Evolutionary conservation across 805 yeast species (phyloP).

Genomic region (Ogataea dorogensis): DNA sequence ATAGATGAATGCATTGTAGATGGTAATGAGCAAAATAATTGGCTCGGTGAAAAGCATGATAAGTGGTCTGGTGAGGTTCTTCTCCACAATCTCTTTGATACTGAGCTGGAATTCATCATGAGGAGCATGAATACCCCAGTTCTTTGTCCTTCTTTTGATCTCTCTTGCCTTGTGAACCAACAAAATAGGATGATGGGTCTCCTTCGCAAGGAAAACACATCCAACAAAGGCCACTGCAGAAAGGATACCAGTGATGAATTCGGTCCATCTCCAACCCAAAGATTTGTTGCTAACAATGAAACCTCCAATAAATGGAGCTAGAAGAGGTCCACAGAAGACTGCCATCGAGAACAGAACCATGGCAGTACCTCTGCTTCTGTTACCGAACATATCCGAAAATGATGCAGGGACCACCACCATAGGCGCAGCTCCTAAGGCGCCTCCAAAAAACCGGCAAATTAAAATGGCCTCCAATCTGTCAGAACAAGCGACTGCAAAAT

Average conservation of each 20-base stretch:
- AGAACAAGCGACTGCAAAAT: slow-evolving; percentile 75
- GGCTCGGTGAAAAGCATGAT: slow-evolving; percentile 69
- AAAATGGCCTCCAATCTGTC: slow-evolving; percentile 74
- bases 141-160: slow-evolving; percentile 66
- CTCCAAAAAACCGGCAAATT: slow-evolving; percentile 77
- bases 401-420: slow-evolving; percentile 84
- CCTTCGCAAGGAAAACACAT: slow-evolving; percentile 49
- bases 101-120: slow-evolving; percentile 63
- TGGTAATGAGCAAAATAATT: slow-evolving; percentile 60
- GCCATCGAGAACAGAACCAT: slow-evolving; percentile 67
- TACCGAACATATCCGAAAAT: slow-evolving; percentile 77
- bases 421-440: slow-evolving; percentile 81
- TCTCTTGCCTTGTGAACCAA: slow-evolving; percentile 59
- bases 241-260: slow-evolving; percentile 66
- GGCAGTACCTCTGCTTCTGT: slow-evolving; percentile 70
- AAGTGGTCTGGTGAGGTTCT: slow-evolving; percentile 67
- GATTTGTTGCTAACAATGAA: slow-evolving; percentile 53
- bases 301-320: slow-evolving; percentile 78
- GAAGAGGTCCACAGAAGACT: slow-evolving; percentile 75
- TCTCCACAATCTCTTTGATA: slow-evolving; percentile 56
- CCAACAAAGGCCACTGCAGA: slow-evolving; percentile 39
- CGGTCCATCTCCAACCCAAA: slow-evolving; percentile 84
- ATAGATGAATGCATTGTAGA: slow-evolving; percentile 76
- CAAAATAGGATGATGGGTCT: slow-evolving; percentile 71
- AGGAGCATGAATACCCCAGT: slow-evolving; percentile 80